Percentiles rank a stretch among this genome's conserved stretches.
Evolutionary conservation across 1,139 yeast genomes (phyloP).

Genomic region (Saccharomyces hybrid): DNA sequence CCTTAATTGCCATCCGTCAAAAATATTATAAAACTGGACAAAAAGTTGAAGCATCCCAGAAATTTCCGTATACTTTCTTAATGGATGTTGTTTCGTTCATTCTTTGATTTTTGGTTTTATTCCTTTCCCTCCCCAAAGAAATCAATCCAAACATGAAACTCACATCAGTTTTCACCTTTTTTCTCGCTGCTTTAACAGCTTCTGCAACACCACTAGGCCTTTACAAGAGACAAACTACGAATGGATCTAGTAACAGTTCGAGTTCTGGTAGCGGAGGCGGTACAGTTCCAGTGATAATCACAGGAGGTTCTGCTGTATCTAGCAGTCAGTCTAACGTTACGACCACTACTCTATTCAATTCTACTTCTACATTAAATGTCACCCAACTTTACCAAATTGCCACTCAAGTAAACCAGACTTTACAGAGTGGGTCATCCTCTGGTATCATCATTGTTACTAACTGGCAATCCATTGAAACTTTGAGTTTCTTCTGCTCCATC

Average conservation of each 20-base stretch:
- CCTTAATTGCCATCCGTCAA: too few relatives aligned
- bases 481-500: conserved; percentile 27
- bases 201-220: conserved; percentile 1
- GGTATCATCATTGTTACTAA: conserved; percentile 25
- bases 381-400: conserved; percentile 23
- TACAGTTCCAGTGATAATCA: conserved; percentile 1
- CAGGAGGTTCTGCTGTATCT: conserved; percentile 3
- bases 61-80: too few relatives aligned
- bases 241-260: too few relatives aligned
- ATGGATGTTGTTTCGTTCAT: too few relatives aligned
- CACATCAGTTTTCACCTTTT: background rate
- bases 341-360: conserved; percentile 15
- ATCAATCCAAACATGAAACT: too few relatives aligned
- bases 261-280: background rate
- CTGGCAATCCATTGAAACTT: conserved; percentile 20
- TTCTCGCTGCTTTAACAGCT: conserved; percentile 2
- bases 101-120: too few relatives aligned
- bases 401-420: conserved; percentile 13
- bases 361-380: conserved; percentile 19
- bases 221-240: background rate
- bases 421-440: conserved; percentile 12
- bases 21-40: too few relatives aligned
- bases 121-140: too few relatives aligned
- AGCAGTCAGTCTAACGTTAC: conserved; percentile 1
- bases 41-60: too few relatives aligned